phyloP scores from a whole-genome alignment of 1,139 yeast species.

The Hyphopichia khmerensis region DNA sequence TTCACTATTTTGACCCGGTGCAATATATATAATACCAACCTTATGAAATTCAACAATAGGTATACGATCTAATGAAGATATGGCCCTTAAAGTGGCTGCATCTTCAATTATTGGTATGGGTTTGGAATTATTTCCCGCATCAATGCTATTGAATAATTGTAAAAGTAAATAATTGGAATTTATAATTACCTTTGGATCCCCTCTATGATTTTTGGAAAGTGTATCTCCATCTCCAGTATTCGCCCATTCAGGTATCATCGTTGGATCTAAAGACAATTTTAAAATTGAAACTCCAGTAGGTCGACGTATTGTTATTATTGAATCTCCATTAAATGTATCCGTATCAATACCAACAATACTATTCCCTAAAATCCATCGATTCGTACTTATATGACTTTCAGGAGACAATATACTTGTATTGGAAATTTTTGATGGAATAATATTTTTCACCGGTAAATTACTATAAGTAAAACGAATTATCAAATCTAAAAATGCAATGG shows the following conservation, averaged over 20 bases:
- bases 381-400: constrained; percentile 23
- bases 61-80: constrained; percentile 66
- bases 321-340: constrained; percentile 49
- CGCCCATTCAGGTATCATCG: constrained; percentile 32
- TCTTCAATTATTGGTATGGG: constrained; percentile 48
- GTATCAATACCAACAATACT: constrained; percentile 61
- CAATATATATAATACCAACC: constrained; percentile 75
- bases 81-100: constrained; percentile 53
- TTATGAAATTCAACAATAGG: constrained; percentile 81
- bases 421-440: constrained; percentile 21
- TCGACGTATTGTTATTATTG: constrained; percentile 54
- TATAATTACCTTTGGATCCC: constrained; percentile 8
- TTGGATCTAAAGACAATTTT: constrained; percentile 42
- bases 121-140: constrained; percentile 16
- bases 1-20: constrained; percentile 63
- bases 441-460: constrained; percentile 56
- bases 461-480: constrained; percentile 66
- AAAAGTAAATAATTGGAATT: constrained; percentile 30
- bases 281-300: constrained; percentile 66
- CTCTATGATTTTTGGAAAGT: not conserved
- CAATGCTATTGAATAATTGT: constrained; percentile 31
- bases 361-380: constrained; percentile 64
- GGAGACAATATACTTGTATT: constrained; percentile 3
- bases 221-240: not conserved
- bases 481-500: constrained; percentile 66